Percentiles rank a stretch among this genome's conserved stretches.
phyloP scores from a whole-genome alignment of 495 filamentous ascomycete genomes.

The Aspergillus ellipticus region DNA sequence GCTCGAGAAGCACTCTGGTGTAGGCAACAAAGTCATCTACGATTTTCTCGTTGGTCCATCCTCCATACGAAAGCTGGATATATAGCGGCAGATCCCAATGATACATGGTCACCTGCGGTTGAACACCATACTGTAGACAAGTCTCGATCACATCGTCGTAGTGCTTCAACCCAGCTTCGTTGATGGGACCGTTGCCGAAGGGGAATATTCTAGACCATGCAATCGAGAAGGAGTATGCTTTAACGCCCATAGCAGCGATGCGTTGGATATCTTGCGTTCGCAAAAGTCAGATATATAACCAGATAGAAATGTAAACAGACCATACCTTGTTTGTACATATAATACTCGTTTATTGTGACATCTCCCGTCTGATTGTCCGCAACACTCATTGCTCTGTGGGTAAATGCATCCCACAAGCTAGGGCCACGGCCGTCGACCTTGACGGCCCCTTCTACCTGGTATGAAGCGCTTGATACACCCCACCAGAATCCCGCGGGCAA shows the following conservation, averaged over 20 bases:
- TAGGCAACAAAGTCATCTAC: conserved; percentile 40
- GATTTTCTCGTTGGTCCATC: conserved; percentile 36
- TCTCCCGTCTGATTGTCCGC: conserved; percentile 53
- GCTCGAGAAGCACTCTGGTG: conserved; percentile 35
- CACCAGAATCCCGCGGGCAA: conserved; percentile 67
- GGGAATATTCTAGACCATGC: conserved; percentile 69
- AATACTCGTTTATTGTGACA: conserved; percentile 67
- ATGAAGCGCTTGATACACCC: conserved; percentile 73
- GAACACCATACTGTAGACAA: conserved; percentile 34
- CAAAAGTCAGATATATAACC: neutral
- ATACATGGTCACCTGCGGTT: conserved; percentile 42
- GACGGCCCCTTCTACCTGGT: conserved; percentile 67
- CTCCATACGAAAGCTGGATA: conserved; percentile 41
- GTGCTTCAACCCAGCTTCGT: conserved; percentile 37
- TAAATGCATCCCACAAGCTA: conserved; percentile 70
- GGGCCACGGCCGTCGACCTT: conserved; percentile 59
- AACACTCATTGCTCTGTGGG: conserved; percentile 51
- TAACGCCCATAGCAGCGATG: conserved; percentile 55
- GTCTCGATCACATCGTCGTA: conserved; percentile 40
- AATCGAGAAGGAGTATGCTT: conserved; percentile 65
- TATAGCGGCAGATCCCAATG: conserved; percentile 47
- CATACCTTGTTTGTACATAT: conserved; percentile 50
- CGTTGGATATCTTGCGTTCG: conserved; percentile 51
- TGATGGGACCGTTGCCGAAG: conserved; percentile 26
- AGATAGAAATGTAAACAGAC: neutral